Base-by-base conservation (phyloP, 805 yeast genomes). In the Metschnikowia baotianmanensis region DNA sequence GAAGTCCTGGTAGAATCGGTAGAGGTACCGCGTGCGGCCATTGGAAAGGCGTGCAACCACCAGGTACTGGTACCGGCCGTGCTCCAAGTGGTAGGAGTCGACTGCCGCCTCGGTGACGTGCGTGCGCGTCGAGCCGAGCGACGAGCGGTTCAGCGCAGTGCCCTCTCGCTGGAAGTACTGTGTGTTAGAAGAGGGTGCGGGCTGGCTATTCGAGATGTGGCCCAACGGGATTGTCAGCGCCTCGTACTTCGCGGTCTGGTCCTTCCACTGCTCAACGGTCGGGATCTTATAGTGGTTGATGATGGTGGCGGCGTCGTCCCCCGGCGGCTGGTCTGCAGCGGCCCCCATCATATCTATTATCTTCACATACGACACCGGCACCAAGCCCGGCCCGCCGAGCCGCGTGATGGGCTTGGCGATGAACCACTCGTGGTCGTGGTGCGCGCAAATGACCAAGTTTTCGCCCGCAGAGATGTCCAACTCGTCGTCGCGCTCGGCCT, bases 371-470 rank as follows among this genome's bases (percentile, higher is more conserved):
- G 86, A 78, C 5, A 87, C 90, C 0, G 99, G 99, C 6, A 93
- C 95, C 33, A 93, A 72, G 1, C 99, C 99, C 0, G 98, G 98
- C 1, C 97, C 99, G 19, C 99, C 98, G 27, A 93, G 70, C 40
- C 97, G 72, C 45, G 91, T 95, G 31, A 93, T 86, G 11, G 96
- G 96, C 61, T 93, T 93, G 5, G 97, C 98, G 45, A 93, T 93
- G 54, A 89, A 90, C 99, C 99, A 93, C 65, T 95, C 99, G 50
- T 73, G 85, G 41, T 88, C 89, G 58, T 91, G 95, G 63, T 91
- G 97, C 2, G 99, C 99, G 64, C 96, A 91, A 10, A 95, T 80
- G 22, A 90, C 86, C 47, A 93, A 76, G 53, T 86, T 83, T 55
- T 93, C 99, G 27, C 97, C 97, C 1, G 86, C 86, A 21, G 63